These are phyloP conservation scores for Rhododendron ovatum DNA, from an alignment of 148 eudicot genomes.

Conservation along the genomic window DNA sequence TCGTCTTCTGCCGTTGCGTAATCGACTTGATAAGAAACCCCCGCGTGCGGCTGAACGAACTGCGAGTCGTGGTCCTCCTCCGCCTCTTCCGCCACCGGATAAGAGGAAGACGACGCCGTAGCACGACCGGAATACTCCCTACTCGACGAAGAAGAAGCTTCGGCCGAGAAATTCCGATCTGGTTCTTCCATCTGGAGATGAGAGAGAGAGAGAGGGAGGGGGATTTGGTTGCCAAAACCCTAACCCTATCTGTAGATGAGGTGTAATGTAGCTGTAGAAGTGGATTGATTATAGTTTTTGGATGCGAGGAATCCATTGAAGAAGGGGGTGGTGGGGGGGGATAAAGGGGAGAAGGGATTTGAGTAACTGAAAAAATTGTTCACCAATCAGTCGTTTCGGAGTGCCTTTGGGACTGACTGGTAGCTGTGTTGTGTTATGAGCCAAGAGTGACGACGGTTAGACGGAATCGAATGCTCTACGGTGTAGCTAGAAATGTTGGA, in stretches of 20 bases:
- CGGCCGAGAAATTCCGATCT: not conserved
- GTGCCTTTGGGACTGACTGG: conserved; percentile 13
- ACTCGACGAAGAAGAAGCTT: not conserved
- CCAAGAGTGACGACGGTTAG: conserved; percentile 4
- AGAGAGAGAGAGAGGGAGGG: not conserved
- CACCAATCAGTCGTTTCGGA: conserved; percentile 15
- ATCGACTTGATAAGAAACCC: conserved; percentile 21
- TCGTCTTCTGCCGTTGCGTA: conserved; percentile 10
- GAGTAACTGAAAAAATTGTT: conserved; percentile 7
- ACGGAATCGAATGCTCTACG: not conserved
- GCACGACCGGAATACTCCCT: not conserved
- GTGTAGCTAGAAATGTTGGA: not conserved
- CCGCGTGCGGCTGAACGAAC: conserved; percentile 22
- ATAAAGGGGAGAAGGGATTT: too few relatives aligned
- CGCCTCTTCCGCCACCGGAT: conserved; percentile 2
- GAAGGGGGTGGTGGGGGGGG: not conserved
- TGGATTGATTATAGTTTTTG: not conserved
- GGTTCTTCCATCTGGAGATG: conserved; percentile 2
- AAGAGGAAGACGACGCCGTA: conserved; percentile 9
- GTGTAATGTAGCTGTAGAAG: not conserved
- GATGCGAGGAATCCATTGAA: conserved; percentile 9
- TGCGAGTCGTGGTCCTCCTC: not conserved
- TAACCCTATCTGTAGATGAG: not conserved
- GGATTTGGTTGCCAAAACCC: not conserved
- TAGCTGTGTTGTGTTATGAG: not conserved